Percentiles rank a stretch among this genome's conserved stretches.
Conservation (phyloP, 2,329 filamentous ascomycete genomes). For the Xylariaceae sp. region DNA sequence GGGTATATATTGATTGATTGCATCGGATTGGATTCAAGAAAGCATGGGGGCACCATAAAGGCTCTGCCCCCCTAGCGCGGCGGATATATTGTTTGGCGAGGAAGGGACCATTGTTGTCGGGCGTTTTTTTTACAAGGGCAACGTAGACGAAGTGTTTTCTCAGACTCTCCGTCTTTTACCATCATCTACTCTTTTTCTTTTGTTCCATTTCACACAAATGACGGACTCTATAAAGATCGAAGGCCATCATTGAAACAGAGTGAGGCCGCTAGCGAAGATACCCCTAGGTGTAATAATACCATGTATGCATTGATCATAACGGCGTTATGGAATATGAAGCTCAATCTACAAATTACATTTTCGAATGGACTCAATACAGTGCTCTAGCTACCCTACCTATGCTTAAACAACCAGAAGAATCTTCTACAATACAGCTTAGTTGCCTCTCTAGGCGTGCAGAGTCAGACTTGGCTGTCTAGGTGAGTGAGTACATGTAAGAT, state of each 20-base stretch:
- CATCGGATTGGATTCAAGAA: conserved; percentile 9
- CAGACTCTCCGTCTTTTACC: not conserved
- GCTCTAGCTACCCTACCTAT: no score
- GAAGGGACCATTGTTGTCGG: conserved; percentile 8
- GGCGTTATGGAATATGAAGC: not conserved
- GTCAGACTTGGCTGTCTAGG: no score
- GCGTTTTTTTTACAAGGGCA: conserved; percentile 2
- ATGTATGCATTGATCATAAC: conserved; percentile 7
- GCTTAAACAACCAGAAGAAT: no score
- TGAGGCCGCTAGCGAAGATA: conserved; percentile 14
- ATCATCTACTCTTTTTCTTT: conserved; percentile 8
- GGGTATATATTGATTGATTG: conserved; percentile 8
- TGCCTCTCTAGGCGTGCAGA: no score
- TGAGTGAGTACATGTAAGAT: no score
- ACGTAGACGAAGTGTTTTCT: conserved; percentile 1
- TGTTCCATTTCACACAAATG: not conserved
- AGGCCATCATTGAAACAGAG: not conserved
- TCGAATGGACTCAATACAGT: not conserved
- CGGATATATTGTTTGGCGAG: not conserved
- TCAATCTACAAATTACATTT: not conserved
- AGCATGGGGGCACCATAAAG: conserved; percentile 1
- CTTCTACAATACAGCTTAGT: no score
- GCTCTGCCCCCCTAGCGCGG: not conserved
- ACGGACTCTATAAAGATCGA: conserved; percentile 4
- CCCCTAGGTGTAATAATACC: conserved; percentile 17